Evolutionary conservation across 768 basidiomycete genomes (phyloP).

Genomic region (Kwoniella bestiolae): DNA sequence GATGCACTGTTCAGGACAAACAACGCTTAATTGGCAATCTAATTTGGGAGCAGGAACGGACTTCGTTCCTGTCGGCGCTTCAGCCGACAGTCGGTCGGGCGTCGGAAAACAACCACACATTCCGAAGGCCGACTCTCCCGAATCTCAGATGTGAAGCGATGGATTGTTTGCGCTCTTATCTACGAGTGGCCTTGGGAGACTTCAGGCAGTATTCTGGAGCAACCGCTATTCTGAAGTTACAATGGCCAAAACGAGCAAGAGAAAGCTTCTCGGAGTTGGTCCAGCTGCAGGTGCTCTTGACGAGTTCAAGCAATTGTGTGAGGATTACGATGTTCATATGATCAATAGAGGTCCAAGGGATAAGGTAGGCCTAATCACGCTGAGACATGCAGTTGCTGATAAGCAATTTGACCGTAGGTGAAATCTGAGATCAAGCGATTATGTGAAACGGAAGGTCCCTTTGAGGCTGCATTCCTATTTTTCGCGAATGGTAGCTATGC

Average conservation of each 20-base stretch:
- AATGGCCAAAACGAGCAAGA: background rate
- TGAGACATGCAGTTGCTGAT: background rate
- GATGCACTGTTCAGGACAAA: too few species aligned
- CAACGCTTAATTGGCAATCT: too few species aligned
- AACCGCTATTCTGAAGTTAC: background rate
- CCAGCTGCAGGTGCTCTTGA: conserved; percentile 25
- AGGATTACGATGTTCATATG: conserved; percentile 37
- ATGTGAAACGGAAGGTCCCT: conserved; percentile 28
- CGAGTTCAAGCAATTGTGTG: conserved; percentile 27
- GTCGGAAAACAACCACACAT: background rate
- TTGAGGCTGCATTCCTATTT: conserved; percentile 34
- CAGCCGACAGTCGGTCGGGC: background rate
- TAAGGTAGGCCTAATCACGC: conserved; percentile 13
- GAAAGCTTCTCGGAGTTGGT: conserved; percentile 29
- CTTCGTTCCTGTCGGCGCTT: background rate
- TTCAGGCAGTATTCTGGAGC: background rate
- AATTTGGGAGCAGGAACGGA: too few species aligned
- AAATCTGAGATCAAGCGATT: conserved; percentile 17
- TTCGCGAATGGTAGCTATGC: conserved; percentile 31
- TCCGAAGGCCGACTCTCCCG: background rate
- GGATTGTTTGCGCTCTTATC: background rate
- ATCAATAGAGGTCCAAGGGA: conserved; percentile 26
- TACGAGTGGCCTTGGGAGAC: background rate
- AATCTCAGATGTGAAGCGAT: background rate
- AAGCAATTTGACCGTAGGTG: conserved; percentile 11